Percentiles rank a stretch among this genome's conserved stretches.
These are phyloP conservation scores for Trifolium subterraneum DNA, from an alignment of 306 rosid species.

Conservation along the genomic window DNA sequence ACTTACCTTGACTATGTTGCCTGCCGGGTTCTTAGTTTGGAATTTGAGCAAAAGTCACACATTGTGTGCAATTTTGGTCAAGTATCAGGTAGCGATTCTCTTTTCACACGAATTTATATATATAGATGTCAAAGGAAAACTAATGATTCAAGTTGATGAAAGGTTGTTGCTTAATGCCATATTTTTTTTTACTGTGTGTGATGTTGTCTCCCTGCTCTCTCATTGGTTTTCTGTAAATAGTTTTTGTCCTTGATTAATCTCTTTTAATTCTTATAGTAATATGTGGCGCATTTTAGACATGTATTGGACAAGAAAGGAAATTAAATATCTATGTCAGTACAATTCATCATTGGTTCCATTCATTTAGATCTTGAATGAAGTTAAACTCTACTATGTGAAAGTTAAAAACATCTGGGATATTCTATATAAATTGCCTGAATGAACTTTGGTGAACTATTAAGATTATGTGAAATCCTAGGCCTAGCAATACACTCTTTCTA, in stretches of 20 bases:
- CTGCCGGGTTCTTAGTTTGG: conserved; percentile 48
- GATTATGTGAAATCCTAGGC: background rate
- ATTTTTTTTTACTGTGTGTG: conserved; percentile 32
- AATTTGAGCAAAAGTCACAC: conserved; percentile 45
- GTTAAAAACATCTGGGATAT: conserved; percentile 6
- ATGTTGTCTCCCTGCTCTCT: conserved; percentile 28
- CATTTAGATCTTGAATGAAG: background rate
- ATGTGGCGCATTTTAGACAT: conserved; percentile 34
- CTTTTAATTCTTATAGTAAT: conserved; percentile 42
- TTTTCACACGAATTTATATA: conserved; percentile 43
- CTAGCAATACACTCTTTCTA: background rate
- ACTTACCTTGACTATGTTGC: conserved; percentile 47
- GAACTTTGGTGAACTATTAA: background rate
- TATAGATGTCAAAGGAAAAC: conserved; percentile 61
- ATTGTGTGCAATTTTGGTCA: conserved; percentile 45
- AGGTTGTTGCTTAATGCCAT: conserved; percentile 52
- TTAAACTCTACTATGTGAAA: background rate
- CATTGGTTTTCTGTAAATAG: conserved; percentile 53
- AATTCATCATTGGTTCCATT: conserved; percentile 28
- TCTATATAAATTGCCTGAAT: conserved; percentile 13
- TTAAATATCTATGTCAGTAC: conserved; percentile 21
- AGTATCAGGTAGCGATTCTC: conserved; percentile 58
- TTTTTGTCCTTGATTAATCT: conserved; percentile 36
- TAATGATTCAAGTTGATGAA: conserved; percentile 65
- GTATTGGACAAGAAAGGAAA: conserved; percentile 41